A percentile compares a stretch with the other conserved stretches of the same genome.
Evolutionary conservation across 1,284 basidiomycete species (phyloP).

Genomic region (Cryptococcus wingfieldii): DNA sequence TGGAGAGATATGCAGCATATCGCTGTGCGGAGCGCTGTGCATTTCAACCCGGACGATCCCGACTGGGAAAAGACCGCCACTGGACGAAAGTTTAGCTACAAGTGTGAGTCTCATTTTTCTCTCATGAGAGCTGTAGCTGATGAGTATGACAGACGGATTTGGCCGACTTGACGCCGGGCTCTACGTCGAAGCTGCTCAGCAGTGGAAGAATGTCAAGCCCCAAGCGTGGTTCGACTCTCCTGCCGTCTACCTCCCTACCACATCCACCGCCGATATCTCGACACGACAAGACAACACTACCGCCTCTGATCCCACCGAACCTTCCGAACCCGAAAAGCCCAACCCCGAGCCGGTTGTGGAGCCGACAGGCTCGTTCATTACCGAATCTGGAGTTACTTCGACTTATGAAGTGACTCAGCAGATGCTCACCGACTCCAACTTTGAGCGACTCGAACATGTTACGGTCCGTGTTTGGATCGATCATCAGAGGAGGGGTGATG

Average conservation of each 20-base stretch:
- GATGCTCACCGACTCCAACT: constrained; percentile 68
- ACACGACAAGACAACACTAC: constrained; percentile 1
- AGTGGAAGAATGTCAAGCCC: constrained; percentile 86
- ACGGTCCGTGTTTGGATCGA: constrained; percentile 90
- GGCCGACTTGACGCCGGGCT: constrained; percentile 80
- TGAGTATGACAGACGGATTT: constrained; percentile 61
- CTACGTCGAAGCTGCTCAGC: constrained; percentile 75
- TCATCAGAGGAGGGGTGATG: constrained; percentile 81
- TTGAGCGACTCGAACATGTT: constrained; percentile 87
- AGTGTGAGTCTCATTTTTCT: constrained; percentile 53
- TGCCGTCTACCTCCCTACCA: constrained; percentile 58
- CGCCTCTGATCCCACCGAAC: neutral
- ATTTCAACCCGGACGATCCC: constrained; percentile 82
- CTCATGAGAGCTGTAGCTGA: neutral
- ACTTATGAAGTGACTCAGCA: constrained; percentile 66
- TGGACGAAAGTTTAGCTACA: constrained; percentile 86
- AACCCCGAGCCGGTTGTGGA: constrained; percentile 20
- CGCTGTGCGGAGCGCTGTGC: constrained; percentile 70
- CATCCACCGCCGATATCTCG: constrained; percentile 8
- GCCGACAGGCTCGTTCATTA: constrained; percentile 53
- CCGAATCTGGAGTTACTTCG: constrained; percentile 63
- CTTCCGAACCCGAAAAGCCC: neutral
- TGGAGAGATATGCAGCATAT: constrained; percentile 98
- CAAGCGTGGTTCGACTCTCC: constrained; percentile 83
- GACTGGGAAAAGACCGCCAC: constrained; percentile 87